Conservation (phyloP, 257 asterid species). For the Echium plantagineum region DNA sequence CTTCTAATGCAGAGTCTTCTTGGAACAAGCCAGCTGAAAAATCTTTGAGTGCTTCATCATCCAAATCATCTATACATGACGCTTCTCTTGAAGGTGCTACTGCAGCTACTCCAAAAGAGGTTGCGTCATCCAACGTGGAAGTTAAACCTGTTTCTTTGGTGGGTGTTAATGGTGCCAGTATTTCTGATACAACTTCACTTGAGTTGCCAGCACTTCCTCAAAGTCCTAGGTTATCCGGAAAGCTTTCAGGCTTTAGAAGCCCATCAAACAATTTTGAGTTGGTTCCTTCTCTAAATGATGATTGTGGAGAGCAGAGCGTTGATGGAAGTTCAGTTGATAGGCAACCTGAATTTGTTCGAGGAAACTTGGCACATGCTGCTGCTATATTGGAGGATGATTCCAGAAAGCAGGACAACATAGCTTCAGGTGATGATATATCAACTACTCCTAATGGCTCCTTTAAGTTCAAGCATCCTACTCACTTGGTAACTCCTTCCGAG, state of each 20-base stretch:
- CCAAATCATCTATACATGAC: slow-evolving; percentile 18
- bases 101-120: slow-evolving; percentile 10
- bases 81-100: slow-evolving; percentile 43
- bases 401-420: slow-evolving; percentile 40
- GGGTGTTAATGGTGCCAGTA: slow-evolving; percentile 17
- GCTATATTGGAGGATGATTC: slow-evolving; percentile 45
- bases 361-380: slow-evolving; percentile 51
- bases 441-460: slow-evolving; percentile 37
- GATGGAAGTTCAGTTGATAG: slow-evolving; percentile 68
- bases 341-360: slow-evolving; percentile 39
- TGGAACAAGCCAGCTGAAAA: slow-evolving; percentile 36
- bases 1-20: slow-evolving; percentile 30
- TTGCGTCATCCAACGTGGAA: slow-evolving; percentile 36
- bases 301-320: slow-evolving; percentile 34
- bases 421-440: slow-evolving; percentile 49
- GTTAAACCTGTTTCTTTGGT: slow-evolving; percentile 33
- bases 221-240: slow-evolving; percentile 69
- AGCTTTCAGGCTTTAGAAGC: slow-evolving; percentile 62
- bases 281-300: slow-evolving; percentile 32
- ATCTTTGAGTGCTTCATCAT: slow-evolving; percentile 42
- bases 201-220: slow-evolving; percentile 52
- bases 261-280: slow-evolving; percentile 50
- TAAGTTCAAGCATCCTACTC: slow-evolving; percentile 93
- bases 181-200: slow-evolving; percentile 33
- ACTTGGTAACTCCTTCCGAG: slow-evolving; percentile 93